Conservation (phyloP, 495 filamentous ascomycete genomes). For the Lasiosphaeria miniovina region DNA sequence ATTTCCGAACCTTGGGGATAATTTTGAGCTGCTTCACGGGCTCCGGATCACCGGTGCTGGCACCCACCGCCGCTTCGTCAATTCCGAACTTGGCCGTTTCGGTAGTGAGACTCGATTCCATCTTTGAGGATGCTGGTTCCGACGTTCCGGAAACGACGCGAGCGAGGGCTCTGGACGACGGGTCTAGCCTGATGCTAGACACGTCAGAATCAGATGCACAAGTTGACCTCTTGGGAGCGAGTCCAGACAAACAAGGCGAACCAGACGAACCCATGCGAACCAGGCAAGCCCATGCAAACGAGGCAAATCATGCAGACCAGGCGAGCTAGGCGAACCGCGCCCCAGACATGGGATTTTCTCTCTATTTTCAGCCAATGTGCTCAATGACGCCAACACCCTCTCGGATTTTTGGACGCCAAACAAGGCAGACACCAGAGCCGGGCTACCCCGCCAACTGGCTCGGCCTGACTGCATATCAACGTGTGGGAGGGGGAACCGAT, state of each 20-base stretch:
- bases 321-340: not conserved
- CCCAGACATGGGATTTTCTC: not conserved
- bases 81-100: not conserved
- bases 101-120: not conserved
- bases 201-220: not conserved
- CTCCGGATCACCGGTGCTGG: not conserved
- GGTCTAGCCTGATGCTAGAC: not conserved
- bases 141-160: not conserved
- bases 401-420: not conserved
- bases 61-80: not conserved
- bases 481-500: not conserved
- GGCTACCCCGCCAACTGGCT: not conserved
- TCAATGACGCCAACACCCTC: not conserved
- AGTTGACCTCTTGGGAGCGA: not conserved
- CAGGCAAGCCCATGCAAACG: too few relatives aligned
- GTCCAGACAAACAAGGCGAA: not conserved
- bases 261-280: too few relatives aligned
- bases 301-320: not conserved
- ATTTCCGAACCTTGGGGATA: constrained; percentile 6
- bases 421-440: not conserved
- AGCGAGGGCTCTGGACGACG: not conserved
- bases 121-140: not conserved
- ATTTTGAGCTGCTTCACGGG: not conserved
- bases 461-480: not conserved
- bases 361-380: not conserved